These are phyloP conservation scores for Fragaria iinumae DNA, from an alignment of 306 rosid genomes.

Conservation along the genomic window DNA sequence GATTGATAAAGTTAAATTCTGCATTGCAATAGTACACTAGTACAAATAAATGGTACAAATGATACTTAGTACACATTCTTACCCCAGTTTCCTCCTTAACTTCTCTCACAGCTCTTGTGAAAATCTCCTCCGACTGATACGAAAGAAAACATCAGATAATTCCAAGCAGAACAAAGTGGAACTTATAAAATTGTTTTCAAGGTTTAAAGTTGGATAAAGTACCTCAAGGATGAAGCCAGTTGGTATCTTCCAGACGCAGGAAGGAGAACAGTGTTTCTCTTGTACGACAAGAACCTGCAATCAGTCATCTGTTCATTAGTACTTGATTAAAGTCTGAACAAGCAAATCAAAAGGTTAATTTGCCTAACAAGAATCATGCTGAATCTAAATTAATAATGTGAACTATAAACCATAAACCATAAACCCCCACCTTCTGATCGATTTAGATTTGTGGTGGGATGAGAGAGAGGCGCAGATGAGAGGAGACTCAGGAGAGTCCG, in stretches of 20 bases:
- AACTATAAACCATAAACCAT: background rate
- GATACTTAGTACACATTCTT: slow-evolving; percentile 19
- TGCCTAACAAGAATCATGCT: background rate
- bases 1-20: background rate
- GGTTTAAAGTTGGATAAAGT: slow-evolving; percentile 1
- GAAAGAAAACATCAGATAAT: slow-evolving; percentile 28
- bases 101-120: slow-evolving; percentile 89
- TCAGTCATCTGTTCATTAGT: background rate
- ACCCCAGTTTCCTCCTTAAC: slow-evolving; percentile 99
- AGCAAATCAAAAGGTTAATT: background rate
- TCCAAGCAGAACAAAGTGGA: background rate
- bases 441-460: too few species aligned
- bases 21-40: slow-evolving; percentile 4
- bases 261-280: slow-evolving; percentile 71
- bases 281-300: slow-evolving; percentile 87
- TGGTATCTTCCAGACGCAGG: slow-evolving; percentile 80
- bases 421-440: too few species aligned
- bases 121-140: slow-evolving; percentile 84
- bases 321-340: background rate
- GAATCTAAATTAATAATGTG: background rate
- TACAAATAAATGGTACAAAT: background rate
- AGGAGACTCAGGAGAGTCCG: too few species aligned
- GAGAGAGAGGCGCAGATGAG: too few species aligned
- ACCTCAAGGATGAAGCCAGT: slow-evolving; percentile 96
- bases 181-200: background rate